Percentiles rank a stretch among this genome's conserved stretches.
phyloP scores from a whole-genome alignment of 768 basidiomycete species.

The Psilocybe subaeruginosa region DNA sequence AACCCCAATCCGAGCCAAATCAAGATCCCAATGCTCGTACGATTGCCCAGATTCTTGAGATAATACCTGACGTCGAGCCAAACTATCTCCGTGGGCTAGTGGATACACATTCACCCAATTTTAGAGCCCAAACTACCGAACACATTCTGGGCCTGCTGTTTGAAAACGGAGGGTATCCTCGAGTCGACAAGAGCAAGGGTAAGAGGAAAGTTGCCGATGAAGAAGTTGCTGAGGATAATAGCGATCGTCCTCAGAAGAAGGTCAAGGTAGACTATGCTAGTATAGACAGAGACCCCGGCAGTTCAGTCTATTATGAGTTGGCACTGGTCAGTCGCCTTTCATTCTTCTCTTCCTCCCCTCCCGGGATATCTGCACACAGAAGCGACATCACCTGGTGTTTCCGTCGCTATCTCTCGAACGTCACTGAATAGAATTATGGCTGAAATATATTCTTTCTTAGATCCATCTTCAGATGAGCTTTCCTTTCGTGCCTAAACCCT shows the following conservation, averaged over 20 bases:
- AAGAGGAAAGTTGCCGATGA: conserved; percentile 36
- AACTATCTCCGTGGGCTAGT: conserved; percentile 54
- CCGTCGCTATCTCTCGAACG: not conserved
- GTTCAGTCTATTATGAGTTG: conserved; percentile 49
- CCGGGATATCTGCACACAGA: not conserved
- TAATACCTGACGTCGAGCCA: conserved; percentile 72
- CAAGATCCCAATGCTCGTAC: conserved; percentile 17
- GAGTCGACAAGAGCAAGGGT: conserved; percentile 32
- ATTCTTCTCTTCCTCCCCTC: conserved; percentile 2
- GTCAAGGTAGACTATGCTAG: conserved; percentile 57
- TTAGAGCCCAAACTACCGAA: conserved; percentile 42
- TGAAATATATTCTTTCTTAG: conserved; percentile 1
- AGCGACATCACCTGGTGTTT: too few species aligned
- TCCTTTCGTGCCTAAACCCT: conserved; percentile 56
- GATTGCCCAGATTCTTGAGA: conserved; percentile 61
- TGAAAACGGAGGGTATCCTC: conserved; percentile 65
- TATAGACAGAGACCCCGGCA: conserved; percentile 47
- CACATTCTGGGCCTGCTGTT: conserved; percentile 62
- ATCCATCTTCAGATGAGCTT: conserved; percentile 52
- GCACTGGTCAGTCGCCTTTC: conserved; percentile 47
- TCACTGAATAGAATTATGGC: not conserved
- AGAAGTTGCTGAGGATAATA: conserved; percentile 30
- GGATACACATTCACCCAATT: conserved; percentile 39
- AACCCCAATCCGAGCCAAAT: conserved; percentile 9
- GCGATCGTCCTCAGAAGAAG: conserved; percentile 41